Evolutionary conservation across 768 basidiomycete genomes (phyloP).

Genomic region (Imleria badia): DNA sequence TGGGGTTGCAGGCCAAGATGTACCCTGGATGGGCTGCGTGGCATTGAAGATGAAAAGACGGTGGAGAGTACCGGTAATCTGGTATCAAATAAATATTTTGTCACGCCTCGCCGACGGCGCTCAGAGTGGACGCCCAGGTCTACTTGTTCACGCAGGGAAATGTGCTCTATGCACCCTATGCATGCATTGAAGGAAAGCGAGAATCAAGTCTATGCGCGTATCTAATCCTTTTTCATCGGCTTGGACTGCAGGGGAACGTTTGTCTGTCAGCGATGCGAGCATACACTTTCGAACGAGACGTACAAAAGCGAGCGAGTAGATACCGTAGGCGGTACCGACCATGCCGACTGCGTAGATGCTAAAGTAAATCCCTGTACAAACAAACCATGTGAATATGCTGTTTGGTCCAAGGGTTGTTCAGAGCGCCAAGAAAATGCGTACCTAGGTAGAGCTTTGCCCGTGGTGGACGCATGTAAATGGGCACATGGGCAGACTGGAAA

Average conservation of each 20-base stretch:
- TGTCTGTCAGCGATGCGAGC: background rate
- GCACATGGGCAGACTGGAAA: slow-evolving; percentile 40
- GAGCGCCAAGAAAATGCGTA: slow-evolving; percentile 27
- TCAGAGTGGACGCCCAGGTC: background rate
- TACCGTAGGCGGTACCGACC: slow-evolving; percentile 49
- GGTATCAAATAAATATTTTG: background rate
- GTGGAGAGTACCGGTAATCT: background rate
- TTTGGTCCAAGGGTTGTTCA: fast-evolving
- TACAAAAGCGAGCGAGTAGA: slow-evolving; percentile 48
- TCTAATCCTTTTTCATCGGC: slow-evolving; percentile 27
- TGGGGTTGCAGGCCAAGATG: slow-evolving; percentile 69
- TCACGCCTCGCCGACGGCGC: background rate
- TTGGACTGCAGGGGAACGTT: slow-evolving; percentile 24
- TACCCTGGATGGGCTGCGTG: slow-evolving; percentile 90
- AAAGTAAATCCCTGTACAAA: slow-evolving; percentile 53
- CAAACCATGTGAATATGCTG: background rate
- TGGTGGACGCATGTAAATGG: slow-evolving; percentile 60
- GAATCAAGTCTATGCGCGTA: slow-evolving; percentile 17
- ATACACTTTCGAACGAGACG: slow-evolving; percentile 7
- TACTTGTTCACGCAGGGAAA: background rate
- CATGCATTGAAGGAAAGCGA: slow-evolving; percentile 10
- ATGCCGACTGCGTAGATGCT: slow-evolving; percentile 55
- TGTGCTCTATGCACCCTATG: background rate
- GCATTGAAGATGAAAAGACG: too few relatives aligned
- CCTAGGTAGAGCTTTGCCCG: slow-evolving; percentile 65